Base-by-base conservation (phyloP, 306 rosid genomes). In the Fragaria nilgerrensis region DNA sequence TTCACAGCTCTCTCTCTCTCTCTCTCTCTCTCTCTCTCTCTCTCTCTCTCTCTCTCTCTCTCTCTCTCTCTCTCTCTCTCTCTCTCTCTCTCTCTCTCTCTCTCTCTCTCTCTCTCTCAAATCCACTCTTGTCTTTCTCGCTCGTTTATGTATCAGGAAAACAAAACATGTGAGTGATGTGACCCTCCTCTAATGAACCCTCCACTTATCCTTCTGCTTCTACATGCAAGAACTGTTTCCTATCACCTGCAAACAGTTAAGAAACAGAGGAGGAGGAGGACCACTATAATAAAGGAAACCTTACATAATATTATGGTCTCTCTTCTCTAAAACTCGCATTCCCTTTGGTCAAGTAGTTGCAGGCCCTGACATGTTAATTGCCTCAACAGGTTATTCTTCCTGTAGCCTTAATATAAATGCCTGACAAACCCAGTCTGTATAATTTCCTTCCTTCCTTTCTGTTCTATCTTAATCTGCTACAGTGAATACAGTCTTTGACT, bases 361-460 rank as follows among this genome's bases (percentile, higher is more conserved):
- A 56, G 75, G 6, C 70, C 68, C 75, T 56, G 83, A 75, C 71
- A 34, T 17, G 34, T 52, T 63, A 58, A 61, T 72, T 36, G 63
- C 72, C 20, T 37, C 36, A 80, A 80, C 56, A 65, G 39, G 48
- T 62, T 58, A 75, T 68, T 55, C 27, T 74, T 45, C 61, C 68
- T 43, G 75, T 73, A 43, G 72, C 68, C 29, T 15, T 29, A 52
- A 63, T 37, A 77, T 50, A 53, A 77, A 55, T 77, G 78, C 75
- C 85, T 77, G 85, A 55, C 78, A 68, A 32, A 44, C 56, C 41
- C 41, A 34, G 25, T 39, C 73, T 69, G 25, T 22, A 36, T 69
- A 25, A 23, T 34, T n/a, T 56, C 50, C 52, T 67, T 52, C 75
- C 75, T 67, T 52, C 70, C 75, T n/a, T 7, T 22, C 44, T 15